Percentiles rank a stretch among this genome's conserved stretches.
Evolutionary conservation across 495 filamentous ascomycete genomes (phyloP).

Genomic region (Podospora tetraspora): DNA sequence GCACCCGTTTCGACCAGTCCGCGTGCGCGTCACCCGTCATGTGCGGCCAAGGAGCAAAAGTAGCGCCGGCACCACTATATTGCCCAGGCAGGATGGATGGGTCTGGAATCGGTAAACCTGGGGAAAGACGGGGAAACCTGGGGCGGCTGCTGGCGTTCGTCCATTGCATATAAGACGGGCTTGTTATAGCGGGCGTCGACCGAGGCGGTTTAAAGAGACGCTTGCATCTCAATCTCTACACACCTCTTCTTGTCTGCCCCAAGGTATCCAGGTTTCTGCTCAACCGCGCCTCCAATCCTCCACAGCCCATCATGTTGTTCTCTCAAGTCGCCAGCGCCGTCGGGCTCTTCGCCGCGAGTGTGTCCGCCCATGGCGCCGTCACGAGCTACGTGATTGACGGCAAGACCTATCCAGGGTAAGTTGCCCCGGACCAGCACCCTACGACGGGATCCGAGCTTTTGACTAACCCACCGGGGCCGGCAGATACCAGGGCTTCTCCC

Average conservation of each 20-base stretch:
- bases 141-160: neutral
- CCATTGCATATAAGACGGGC: neutral
- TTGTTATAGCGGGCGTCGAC: neutral
- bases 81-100: neutral
- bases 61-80: neutral
- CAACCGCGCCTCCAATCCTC: neutral
- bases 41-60: neutral
- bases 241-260: neutral
- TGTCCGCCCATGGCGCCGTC: constrained; percentile 52
- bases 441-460: too few relatives aligned
- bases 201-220: neutral
- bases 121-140: constrained; percentile 8
- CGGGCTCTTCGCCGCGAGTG: constrained; percentile 31
- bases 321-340: constrained; percentile 18
- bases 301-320: constrained; percentile 21
- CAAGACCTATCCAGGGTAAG: constrained; percentile 45
- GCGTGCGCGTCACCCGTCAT: neutral
- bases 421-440: neutral
- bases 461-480: constrained; percentile 18
- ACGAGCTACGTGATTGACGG: constrained; percentile 52
- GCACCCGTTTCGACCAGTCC: neutral
- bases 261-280: neutral
- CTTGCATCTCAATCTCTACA: neutral
- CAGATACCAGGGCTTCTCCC: constrained; percentile 48
- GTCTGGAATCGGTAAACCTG: constrained; percentile 4